Percentiles rank a stretch among this genome's conserved stretches.
Evolutionary conservation across 2,329 filamentous ascomycete genomes (phyloP).

Genomic region (Gaeumannomyces tritici): DNA sequence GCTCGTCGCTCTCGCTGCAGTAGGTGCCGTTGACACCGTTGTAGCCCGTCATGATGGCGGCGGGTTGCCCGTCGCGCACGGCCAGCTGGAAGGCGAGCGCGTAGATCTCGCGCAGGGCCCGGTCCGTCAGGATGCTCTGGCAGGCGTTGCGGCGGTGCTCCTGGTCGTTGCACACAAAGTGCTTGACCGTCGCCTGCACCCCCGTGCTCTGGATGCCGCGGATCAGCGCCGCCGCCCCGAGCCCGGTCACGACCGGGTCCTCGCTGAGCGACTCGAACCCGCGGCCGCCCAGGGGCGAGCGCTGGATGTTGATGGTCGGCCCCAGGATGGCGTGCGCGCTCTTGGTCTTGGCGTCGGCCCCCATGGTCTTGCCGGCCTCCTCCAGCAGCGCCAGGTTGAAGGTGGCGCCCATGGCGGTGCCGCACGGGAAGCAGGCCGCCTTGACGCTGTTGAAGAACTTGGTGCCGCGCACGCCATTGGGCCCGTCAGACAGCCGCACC

Average conservation of each 20-base stretch:
- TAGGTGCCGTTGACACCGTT: constrained; percentile 48
- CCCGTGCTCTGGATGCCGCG: constrained; percentile 46
- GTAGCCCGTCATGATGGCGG: constrained; percentile 49
- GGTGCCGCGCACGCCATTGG: constrained; percentile 59
- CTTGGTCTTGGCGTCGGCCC: constrained; percentile 43
- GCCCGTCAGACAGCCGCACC: constrained; percentile 57
- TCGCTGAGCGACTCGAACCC: constrained; percentile 51
- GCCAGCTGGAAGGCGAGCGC: constrained; percentile 48
- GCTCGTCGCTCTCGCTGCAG: constrained; percentile 42
- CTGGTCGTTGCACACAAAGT: constrained; percentile 54
- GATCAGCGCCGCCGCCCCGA: constrained; percentile 42
- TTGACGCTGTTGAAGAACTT: constrained; percentile 57
- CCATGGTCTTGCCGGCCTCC: constrained; percentile 40
- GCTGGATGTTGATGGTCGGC: constrained; percentile 55
- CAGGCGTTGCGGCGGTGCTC: constrained; percentile 48
- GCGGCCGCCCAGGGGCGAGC: constrained; percentile 48
- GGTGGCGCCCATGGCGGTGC: constrained; percentile 46
- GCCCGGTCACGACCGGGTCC: constrained; percentile 46
- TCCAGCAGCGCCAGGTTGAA: constrained; percentile 45
- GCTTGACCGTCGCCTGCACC: constrained; percentile 48
- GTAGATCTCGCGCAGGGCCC: constrained; percentile 50
- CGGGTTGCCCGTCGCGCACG: constrained; percentile 39
- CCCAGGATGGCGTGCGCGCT: constrained; percentile 49
- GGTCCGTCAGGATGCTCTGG: constrained; percentile 42
- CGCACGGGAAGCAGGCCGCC: constrained; percentile 53